Percentiles rank a stretch among this genome's conserved stretches.
Conservation (phyloP, 2,329 filamentous ascomycete species). For the Arthrobotrys sphaeroides region DNA sequence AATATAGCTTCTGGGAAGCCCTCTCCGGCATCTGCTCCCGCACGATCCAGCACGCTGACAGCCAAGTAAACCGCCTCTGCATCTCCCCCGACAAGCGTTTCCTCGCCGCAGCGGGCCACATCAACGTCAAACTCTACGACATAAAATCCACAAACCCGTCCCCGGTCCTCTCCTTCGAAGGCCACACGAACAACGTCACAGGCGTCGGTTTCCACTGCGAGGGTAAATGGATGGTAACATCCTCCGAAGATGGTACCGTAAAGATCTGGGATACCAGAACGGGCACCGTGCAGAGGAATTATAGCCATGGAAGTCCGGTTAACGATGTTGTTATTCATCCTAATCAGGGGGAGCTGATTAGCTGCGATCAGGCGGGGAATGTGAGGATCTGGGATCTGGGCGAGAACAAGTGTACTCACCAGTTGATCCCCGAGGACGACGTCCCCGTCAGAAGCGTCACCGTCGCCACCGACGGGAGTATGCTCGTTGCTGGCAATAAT, state of each 20-base stretch:
- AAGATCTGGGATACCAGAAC: slow-evolving; percentile 96
- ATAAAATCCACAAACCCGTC: slow-evolving; percentile 98
- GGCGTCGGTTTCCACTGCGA: slow-evolving; percentile 98
- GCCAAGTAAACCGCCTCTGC: slow-evolving; percentile 96
- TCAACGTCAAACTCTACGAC: slow-evolving; percentile 96
- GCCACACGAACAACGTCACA: slow-evolving; percentile 94
- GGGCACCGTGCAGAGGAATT: slow-evolving; percentile 88
- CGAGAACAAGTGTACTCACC: slow-evolving; percentile 95
- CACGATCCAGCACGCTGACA: slow-evolving; percentile 97
- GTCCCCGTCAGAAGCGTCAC: slow-evolving; percentile 93
- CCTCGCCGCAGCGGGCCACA: slow-evolving; percentile 75
- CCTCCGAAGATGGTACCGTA: slow-evolving; percentile 93
- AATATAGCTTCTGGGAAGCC: slow-evolving; percentile 90
- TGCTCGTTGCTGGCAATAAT: slow-evolving; percentile 94
- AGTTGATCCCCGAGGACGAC: slow-evolving; percentile 95
- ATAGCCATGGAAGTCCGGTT: slow-evolving; percentile 85
- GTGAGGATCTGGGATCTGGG: slow-evolving; percentile 96
- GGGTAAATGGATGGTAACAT: slow-evolving; percentile 99
- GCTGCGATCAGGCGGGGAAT: slow-evolving; percentile 90
- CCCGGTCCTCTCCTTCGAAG: slow-evolving; percentile 90
- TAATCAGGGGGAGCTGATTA: slow-evolving; percentile 97
- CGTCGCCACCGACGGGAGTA: slow-evolving; percentile 89
- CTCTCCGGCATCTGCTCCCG: slow-evolving; percentile 96
- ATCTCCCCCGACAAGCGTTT: slow-evolving; percentile 98
- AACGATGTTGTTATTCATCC: slow-evolving; percentile 99